A percentile compares a stretch with the other conserved stretches of the same genome.
Conservation (phyloP, 1,284 basidiomycete genomes). For the Earliella scabrosa region DNA sequence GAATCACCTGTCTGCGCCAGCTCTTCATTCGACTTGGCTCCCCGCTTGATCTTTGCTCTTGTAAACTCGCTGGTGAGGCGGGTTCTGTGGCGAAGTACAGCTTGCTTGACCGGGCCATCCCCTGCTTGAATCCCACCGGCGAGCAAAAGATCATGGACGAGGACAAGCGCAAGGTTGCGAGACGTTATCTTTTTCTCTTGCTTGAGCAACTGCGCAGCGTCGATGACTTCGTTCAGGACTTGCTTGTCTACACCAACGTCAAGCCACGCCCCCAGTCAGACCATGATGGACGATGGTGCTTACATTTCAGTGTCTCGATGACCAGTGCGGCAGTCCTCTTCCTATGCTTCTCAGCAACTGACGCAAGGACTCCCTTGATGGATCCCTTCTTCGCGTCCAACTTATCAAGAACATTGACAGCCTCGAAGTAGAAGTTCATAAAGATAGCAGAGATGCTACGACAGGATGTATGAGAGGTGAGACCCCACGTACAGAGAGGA, state of each 20-base stretch:
- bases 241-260: constrained; percentile 60
- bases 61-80: constrained; percentile 87
- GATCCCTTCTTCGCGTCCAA: constrained; percentile 87
- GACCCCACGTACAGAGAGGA: constrained; percentile 11
- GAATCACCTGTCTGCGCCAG: constrained; percentile 65
- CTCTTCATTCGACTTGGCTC: constrained; percentile 67
- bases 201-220: constrained; percentile 64
- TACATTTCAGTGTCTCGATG: constrained; percentile 93
- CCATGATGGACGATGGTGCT: constrained; percentile 31
- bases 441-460: constrained; percentile 39
- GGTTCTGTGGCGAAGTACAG: constrained; percentile 83
- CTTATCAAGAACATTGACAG: constrained; percentile 80
- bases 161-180: constrained; percentile 75
- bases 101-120: constrained; percentile 86
- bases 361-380: constrained; percentile 78
- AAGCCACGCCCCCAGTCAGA: background rate
- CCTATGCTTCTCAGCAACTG: constrained; percentile 75
- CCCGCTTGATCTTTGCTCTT: constrained; percentile 82
- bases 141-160: constrained; percentile 88
- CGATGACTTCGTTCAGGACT: constrained; percentile 68
- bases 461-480: constrained; percentile 21
- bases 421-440: constrained; percentile 96
- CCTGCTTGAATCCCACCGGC: constrained; percentile 84
- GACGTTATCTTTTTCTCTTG: constrained; percentile 80
- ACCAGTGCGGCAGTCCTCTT: constrained; percentile 81